Evolutionary conservation across 805 yeast species (phyloP).

Genomic region (Nakazawaea laoshanensis): DNA sequence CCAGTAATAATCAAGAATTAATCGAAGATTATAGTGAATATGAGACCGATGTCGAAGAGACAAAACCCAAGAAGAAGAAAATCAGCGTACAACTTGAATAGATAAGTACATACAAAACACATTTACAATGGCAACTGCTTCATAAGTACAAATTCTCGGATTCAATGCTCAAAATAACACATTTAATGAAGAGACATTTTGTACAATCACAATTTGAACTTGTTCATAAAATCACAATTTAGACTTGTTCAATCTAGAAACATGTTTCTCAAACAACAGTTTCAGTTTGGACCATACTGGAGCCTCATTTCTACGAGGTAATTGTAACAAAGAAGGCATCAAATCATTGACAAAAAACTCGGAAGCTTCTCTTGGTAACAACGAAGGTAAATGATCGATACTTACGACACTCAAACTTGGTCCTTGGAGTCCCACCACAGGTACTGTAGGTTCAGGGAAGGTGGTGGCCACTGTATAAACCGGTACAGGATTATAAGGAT

Average conservation of each 20-base stretch:
- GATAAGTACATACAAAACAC: background rate
- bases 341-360: constrained; percentile 84
- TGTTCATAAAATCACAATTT: constrained; percentile 21
- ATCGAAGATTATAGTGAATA: constrained; percentile 46
- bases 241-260: constrained; percentile 52
- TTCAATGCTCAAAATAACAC: background rate
- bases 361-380: constrained; percentile 95
- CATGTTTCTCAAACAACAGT: constrained; percentile 76
- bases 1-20: constrained; percentile 46
- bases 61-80: constrained; percentile 40
- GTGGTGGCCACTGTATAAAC: constrained; percentile 86
- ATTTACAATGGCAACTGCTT: background rate
- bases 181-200: background rate
- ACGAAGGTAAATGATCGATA: constrained; percentile 92
- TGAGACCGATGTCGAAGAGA: constrained; percentile 68
- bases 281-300: constrained; percentile 92
- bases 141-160: constrained; percentile 4
- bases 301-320: constrained; percentile 73
- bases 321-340: constrained; percentile 78
- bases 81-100: constrained; percentile 47
- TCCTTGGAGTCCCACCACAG: constrained; percentile 69
- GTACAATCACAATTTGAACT: background rate
- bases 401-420: constrained; percentile 88
- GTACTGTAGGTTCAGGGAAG: constrained; percentile 84
- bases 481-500: constrained; percentile 97